Percentiles rank a stretch among this genome's conserved stretches.
These are phyloP conservation scores for Plenodomus tracheiphilus DNA, from an alignment of 2,329 filamentous ascomycete genomes.

Conservation along the genomic window DNA sequence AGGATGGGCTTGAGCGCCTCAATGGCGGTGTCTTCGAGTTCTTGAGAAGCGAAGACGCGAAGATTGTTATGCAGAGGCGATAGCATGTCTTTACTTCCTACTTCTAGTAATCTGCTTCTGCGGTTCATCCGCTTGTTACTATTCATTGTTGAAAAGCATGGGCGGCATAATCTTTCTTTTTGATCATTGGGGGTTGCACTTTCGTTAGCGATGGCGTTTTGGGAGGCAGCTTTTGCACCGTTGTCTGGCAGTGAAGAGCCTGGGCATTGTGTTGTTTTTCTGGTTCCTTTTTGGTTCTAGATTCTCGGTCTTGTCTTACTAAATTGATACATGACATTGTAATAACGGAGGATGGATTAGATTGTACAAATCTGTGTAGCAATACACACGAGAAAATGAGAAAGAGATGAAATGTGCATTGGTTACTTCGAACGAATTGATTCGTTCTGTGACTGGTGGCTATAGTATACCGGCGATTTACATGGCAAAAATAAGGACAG, in stretches of 20 bases:
- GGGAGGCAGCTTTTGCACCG: background rate
- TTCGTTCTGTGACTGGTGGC: too few species aligned
- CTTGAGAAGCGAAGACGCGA: conserved; percentile 34
- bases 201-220: conserved; percentile 33
- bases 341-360: conserved; percentile 2
- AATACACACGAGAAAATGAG: background rate
- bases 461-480: too few species aligned
- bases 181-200: background rate
- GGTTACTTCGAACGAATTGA: too few species aligned
- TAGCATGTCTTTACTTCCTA: conserved; percentile 5
- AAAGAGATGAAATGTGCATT: too few species aligned
- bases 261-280: background rate
- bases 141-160: conserved; percentile 9
- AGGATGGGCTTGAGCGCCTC: conserved; percentile 34
- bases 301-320: background rate
- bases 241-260: too few species aligned
- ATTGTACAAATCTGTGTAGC: background rate
- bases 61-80: conserved; percentile 36
- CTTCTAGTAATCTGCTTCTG: background rate
- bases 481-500: too few species aligned
- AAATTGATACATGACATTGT: conserved; percentile 5
- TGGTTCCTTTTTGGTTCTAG: background rate
- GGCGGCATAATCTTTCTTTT: conserved; percentile 1
- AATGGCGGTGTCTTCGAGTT: conserved; percentile 38
- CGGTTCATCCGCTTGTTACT: conserved; percentile 1